Conservation (phyloP, 164 flowering plant genomes). For the Berberis vulgaris region DNA sequence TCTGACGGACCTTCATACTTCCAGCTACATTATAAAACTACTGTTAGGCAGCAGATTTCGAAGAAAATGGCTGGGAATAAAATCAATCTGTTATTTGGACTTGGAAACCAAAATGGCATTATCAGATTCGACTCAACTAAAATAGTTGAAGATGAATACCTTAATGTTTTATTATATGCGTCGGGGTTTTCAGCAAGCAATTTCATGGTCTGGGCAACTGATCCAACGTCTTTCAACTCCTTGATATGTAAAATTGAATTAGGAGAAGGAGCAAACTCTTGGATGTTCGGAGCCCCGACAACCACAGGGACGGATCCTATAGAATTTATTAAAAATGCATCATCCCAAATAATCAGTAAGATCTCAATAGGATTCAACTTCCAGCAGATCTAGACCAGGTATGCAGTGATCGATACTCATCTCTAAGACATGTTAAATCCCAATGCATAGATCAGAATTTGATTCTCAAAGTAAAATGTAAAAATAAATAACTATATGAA, state of each 20-base stretch:
- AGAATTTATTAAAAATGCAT: not conserved
- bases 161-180: conserved; percentile 60
- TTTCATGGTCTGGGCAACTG: conserved; percentile 26
- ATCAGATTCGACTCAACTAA: not conserved
- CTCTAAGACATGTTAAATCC: too few species aligned
- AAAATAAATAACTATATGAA: conserved; percentile 14
- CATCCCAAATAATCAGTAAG: too few species aligned
- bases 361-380: too few species aligned
- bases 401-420: too few species aligned
- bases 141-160: conserved; percentile 24
- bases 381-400: too few species aligned
- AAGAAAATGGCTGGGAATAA: not conserved
- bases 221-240: conserved; percentile 40
- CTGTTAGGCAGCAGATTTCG: not conserved
- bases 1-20: conserved; percentile 97
- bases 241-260: conserved; percentile 68
- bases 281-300: conserved; percentile 90
- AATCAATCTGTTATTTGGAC: not conserved
- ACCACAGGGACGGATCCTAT: conserved; percentile 89
- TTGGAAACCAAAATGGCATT: not conserved
- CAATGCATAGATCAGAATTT: too few species aligned
- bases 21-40: conserved; percentile 47
- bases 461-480: not conserved
- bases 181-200: conserved; percentile 56
- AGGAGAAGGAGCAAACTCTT: conserved; percentile 82